Evolutionary conservation across 495 filamentous ascomycete species (phyloP).

Genomic region (Pyrenula massariospora): DNA sequence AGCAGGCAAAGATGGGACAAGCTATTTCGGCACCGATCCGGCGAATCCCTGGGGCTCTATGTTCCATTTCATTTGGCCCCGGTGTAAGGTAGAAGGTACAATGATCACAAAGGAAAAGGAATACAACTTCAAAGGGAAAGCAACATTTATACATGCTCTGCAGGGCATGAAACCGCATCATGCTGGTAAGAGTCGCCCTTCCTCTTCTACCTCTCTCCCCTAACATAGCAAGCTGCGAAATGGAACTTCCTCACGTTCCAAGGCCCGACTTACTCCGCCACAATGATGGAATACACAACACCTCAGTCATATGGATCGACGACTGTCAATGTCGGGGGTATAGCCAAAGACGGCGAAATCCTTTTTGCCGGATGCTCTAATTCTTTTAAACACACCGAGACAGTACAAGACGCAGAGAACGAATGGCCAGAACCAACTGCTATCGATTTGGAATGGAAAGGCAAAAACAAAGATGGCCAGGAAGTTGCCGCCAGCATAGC

Average conservation of each 20-base stretch:
- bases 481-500: conserved; percentile 54
- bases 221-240: conserved; percentile 47
- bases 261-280: conserved; percentile 68
- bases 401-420: conserved; percentile 58
- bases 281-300: conserved; percentile 94
- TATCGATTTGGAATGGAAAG: conserved; percentile 67
- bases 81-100: conserved; percentile 66
- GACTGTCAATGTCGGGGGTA: conserved; percentile 70
- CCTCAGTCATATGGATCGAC: conserved; percentile 90
- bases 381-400: conserved; percentile 52
- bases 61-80: conserved; percentile 86
- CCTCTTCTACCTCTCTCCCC: not conserved
- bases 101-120: conserved; percentile 75
- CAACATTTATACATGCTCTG: conserved; percentile 67
- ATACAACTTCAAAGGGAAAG: conserved; percentile 71
- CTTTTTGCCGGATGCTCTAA: conserved; percentile 56
- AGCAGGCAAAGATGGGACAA: conserved; percentile 76
- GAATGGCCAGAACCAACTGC: conserved; percentile 81
- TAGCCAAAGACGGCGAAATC: conserved; percentile 71
- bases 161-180: conserved; percentile 99
- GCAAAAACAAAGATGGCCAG: conserved; percentile 66
- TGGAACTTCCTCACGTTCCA: conserved; percentile 96
- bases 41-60: conserved; percentile 83
- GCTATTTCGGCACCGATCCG: conserved; percentile 74
- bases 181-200: conserved; percentile 43